Conservation (phyloP, 176 grass and related monocot species). For the Oryza glaberrima region DNA sequence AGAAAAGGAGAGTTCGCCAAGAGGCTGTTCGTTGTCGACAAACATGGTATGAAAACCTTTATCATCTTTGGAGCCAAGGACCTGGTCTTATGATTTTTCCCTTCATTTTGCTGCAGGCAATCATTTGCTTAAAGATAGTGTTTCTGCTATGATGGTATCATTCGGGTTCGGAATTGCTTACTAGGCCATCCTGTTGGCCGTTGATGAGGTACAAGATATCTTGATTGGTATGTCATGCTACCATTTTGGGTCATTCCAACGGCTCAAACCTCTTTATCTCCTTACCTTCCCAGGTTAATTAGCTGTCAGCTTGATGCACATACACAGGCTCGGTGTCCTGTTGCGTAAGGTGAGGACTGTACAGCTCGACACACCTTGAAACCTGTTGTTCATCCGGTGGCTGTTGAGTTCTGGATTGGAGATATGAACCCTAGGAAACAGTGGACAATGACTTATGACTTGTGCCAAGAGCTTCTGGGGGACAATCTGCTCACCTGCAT, state of each 20-base stretch:
- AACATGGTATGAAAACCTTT: constrained; percentile 68
- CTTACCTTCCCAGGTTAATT: background rate
- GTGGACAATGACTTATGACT: background rate
- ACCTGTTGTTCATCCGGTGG: background rate
- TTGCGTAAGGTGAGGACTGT: background rate
- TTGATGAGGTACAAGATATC: constrained; percentile 3
- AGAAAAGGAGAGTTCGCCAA: constrained; percentile 75
- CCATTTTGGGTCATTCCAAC: background rate
- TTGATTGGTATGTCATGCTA: background rate
- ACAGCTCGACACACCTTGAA: no score
- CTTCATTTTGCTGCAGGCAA: constrained; percentile 49
- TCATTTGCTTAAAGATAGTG: constrained; percentile 55
- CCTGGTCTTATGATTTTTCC: constrained; percentile 2
- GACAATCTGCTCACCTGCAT: background rate
- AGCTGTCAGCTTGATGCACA: background rate
- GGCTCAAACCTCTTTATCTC: background rate
- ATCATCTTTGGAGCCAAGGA: background rate
- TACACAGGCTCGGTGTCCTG: background rate
- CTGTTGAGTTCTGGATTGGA: background rate
- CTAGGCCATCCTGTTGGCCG: background rate
- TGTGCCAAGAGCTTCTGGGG: background rate
- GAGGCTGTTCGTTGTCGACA: constrained; percentile 86
- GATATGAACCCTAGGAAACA: background rate
- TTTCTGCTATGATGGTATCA: background rate
- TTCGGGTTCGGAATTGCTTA: background rate